phyloP scores from a whole-genome alignment of 768 basidiomycete species.

The Boletales sp. region DNA sequence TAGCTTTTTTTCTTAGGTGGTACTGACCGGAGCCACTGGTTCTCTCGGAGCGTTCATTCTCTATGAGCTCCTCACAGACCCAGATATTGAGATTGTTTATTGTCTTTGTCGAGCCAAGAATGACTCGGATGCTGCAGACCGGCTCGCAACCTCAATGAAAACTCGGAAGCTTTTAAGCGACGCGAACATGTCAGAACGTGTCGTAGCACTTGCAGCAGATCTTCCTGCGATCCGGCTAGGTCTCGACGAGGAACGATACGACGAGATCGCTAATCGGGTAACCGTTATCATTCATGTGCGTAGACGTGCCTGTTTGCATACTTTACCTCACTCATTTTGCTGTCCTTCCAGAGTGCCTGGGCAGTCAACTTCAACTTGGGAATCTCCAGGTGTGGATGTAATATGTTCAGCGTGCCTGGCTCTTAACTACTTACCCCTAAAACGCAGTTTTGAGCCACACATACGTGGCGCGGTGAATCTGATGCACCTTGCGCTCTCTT shows the following conservation, averaged over 20 bases:
- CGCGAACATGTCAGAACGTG: slow-evolving; percentile 16
- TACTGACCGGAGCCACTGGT: slow-evolving; percentile 24
- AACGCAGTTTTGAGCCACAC: slow-evolving; percentile 40
- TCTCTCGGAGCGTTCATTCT: slow-evolving; percentile 54
- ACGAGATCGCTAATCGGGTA: slow-evolving; percentile 29
- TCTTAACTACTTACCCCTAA: background rate
- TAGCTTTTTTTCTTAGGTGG: slow-evolving; percentile 7
- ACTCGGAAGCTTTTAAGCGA: slow-evolving; percentile 28
- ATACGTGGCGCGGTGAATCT: slow-evolving; percentile 49
- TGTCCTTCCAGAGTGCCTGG: slow-evolving; percentile 45
- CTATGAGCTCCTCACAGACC: slow-evolving; percentile 36
- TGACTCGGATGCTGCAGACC: slow-evolving; percentile 39
- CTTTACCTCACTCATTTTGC: background rate
- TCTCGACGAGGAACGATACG: slow-evolving; percentile 35
- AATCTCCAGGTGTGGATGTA: slow-evolving; percentile 2
- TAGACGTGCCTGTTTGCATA: background rate
- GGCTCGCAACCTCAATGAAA: slow-evolving; percentile 40
- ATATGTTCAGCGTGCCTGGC: no score
- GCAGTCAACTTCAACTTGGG: slow-evolving; percentile 52
- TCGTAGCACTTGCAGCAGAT: slow-evolving; percentile 45
- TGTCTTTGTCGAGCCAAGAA: slow-evolving; percentile 49
- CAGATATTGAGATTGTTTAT: slow-evolving; percentile 40
- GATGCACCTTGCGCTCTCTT: slow-evolving; percentile 45
- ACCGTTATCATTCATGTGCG: slow-evolving; percentile 47
- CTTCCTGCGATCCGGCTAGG: slow-evolving; percentile 41